Percentiles rank a stretch among this genome's conserved stretches.
These are phyloP conservation scores for Ustilago curta DNA, from an alignment of 1,284 basidiomycete genomes.

Conservation along the genomic window DNA sequence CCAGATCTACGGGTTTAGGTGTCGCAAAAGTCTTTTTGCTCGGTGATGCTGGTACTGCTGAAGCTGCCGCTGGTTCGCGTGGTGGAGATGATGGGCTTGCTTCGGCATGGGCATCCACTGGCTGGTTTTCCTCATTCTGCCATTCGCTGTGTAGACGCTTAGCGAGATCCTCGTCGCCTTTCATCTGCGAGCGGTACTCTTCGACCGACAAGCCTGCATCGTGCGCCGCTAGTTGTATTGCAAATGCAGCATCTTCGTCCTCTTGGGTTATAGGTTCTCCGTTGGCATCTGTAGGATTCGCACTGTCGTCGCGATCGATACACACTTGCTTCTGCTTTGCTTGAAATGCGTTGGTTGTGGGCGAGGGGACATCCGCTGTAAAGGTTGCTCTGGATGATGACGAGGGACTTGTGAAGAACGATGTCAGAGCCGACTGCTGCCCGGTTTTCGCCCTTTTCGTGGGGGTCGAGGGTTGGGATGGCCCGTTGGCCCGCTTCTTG, in stretches of 20 bases:
- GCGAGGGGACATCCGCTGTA: conserved; percentile 13
- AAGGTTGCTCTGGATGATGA: conserved; percentile 11
- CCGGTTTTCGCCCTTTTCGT: conserved; percentile 36
- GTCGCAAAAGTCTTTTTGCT: conserved; percentile 3
- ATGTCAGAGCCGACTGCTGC: conserved; percentile 42
- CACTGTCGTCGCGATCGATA: not conserved
- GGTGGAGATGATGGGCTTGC: not conserved
- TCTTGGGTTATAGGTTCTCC: conserved; percentile 12
- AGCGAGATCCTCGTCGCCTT: conserved; percentile 50
- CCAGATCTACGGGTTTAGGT: conserved; percentile 39
- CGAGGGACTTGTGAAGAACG: conserved; percentile 47
- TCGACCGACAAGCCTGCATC: conserved; percentile 25
- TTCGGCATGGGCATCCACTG: not conserved
- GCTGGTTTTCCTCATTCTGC: not conserved
- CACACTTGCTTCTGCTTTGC: conserved; percentile 21
- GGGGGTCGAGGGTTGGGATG: conserved; percentile 31
- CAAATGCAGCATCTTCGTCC: conserved; percentile 40
- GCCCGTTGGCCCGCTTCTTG: conserved; percentile 29
- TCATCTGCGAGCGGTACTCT: conserved; percentile 22
- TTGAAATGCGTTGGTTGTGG: conserved; percentile 11
- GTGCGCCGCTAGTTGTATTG: conserved; percentile 41
- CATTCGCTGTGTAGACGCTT: conserved; percentile 41
- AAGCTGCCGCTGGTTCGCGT: not conserved
- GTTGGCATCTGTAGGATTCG: not conserved
- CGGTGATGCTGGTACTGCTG: conserved; percentile 7